A percentile compares a stretch with the other conserved stretches of the same genome.
Evolutionary conservation across 164 flowering plant species (phyloP).

Genomic region (Stephania japonica): DNA sequence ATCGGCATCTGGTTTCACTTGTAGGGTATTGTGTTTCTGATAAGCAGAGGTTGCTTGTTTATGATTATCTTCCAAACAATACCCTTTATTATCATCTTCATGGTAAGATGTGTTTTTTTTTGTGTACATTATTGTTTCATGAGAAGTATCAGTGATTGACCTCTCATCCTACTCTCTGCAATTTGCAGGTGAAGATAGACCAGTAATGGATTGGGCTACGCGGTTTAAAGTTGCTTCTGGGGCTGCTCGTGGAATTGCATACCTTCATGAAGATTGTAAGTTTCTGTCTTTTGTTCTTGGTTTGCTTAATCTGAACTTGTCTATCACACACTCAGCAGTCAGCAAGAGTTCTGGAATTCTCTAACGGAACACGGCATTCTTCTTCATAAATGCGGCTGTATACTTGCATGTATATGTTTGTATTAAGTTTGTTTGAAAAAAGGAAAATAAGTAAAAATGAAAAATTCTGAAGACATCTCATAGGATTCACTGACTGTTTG

Average conservation of each 20-base stretch:
- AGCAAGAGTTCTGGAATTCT: neutral
- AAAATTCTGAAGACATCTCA: neutral
- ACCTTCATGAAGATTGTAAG: conserved; percentile 92
- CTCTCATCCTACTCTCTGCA: neutral
- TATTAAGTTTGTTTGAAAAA: neutral
- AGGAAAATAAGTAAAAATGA: neutral
- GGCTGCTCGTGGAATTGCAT: conserved; percentile 89
- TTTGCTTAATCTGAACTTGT: neutral
- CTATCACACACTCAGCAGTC: neutral
- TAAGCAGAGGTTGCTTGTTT: conserved; percentile 62
- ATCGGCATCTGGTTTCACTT: conserved; percentile 80
- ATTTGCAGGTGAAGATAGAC: conserved; percentile 44
- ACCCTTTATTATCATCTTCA: conserved; percentile 86
- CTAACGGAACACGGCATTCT: neutral
- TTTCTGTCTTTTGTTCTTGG: conserved; percentile 1
- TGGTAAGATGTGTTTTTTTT: conserved; percentile 39
- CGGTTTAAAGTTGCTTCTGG: conserved; percentile 72
- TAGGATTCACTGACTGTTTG: neutral
- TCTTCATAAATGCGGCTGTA: neutral
- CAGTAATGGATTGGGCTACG: conserved; percentile 67
- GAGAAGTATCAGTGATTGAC: neutral
- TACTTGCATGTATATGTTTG: neutral
- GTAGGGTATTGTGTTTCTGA: conserved; percentile 86
- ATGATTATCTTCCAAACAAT: conserved; percentile 75
- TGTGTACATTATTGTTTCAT: neutral